Evolutionary conservation across 371 early-diverging fungal species (phyloP).

Genomic region (Mucor irregularis): DNA sequence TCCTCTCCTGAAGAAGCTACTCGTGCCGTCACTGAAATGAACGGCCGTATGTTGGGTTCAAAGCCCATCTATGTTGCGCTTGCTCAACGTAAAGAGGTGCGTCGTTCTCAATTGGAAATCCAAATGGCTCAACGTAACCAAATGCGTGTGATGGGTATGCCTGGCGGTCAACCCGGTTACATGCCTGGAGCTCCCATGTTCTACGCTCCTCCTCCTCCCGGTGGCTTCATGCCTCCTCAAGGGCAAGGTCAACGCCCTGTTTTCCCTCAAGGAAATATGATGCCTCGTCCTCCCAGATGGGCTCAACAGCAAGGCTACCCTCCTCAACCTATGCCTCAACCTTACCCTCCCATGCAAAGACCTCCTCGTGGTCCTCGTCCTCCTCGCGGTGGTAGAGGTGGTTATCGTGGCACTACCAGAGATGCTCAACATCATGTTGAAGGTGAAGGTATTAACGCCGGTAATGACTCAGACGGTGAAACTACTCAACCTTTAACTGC

Average conservation of each 20-base stretch:
- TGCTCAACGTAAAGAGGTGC: constrained; percentile 89
- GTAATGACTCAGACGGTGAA: constrained; percentile 18
- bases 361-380: constrained; percentile 34
- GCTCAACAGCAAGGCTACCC: constrained; percentile 34
- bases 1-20: constrained; percentile 77
- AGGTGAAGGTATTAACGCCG: background rate
- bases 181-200: constrained; percentile 44
- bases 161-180: constrained; percentile 27
- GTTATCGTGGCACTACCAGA: background rate
- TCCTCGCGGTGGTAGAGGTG: constrained; percentile 27
- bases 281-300: constrained; percentile 62
- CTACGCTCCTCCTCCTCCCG: constrained; percentile 53
- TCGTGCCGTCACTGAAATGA: constrained; percentile 80
- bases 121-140: constrained; percentile 81
- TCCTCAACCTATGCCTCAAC: constrained; percentile 15
- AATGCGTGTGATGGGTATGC: constrained; percentile 42
- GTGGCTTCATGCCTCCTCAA: constrained; percentile 65
- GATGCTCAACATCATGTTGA: constrained; percentile 5
- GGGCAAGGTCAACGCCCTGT: constrained; percentile 54
- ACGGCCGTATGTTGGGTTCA: constrained; percentile 75
- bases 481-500: constrained; percentile 54
- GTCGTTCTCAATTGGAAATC: constrained; percentile 78
- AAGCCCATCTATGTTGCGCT: constrained; percentile 93
- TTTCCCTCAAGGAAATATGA: constrained; percentile 55
- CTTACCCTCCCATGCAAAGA: constrained; percentile 21